Base-by-base conservation (phyloP, 495 filamentous ascomycete species). In the Aspergillus bertholletiae region DNA sequence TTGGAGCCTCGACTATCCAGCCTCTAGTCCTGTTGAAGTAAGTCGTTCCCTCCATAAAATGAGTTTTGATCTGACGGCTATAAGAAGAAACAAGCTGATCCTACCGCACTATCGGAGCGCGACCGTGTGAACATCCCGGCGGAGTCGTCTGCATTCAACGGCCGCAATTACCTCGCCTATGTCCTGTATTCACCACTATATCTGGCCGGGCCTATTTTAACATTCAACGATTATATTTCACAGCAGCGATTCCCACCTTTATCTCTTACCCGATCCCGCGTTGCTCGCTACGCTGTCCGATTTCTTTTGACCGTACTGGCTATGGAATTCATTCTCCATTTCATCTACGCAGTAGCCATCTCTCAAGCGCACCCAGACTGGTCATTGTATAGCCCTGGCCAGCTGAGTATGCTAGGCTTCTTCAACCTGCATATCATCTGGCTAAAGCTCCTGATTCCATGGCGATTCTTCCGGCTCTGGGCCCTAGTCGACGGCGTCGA, bases 11-110 rank as follows among this genome's bases (percentile, higher is more conserved):
- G 81, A 89, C 60, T 79, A 80, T 49, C 73, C 81, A 24, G 76
- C 74, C 28, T 75, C 79, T 37, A 92, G 84, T 60, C 81, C 88
- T 20, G 69, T 96, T 44, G 93, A 98, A 89, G 94, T 98, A 80
- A 69, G 85, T 57, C 26, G 6, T 57, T 55, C 11, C 44, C 13
- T 48, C 45, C 15, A 11, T 21, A 23, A 23, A 47, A 51, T 26
- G 13, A 46, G 21, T 22, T 52, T 48, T 55, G 60, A 51, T 70
- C 88, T 89, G 74, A 92, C 77, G 62, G 73, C 58, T 79, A 77
- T 73, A 96, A 97, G 95, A 97, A 97, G 92, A 97, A 96, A 68
- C 89, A 94, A 78, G 81, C 96, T 48, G 92, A 97, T 78, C 88
- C 88, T 17, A 74, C 88, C 43, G 80, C 83, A 58, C 80, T 97